phyloP scores from a whole-genome alignment of 305 asterid genomes.

The Plantago coronopus region DNA sequence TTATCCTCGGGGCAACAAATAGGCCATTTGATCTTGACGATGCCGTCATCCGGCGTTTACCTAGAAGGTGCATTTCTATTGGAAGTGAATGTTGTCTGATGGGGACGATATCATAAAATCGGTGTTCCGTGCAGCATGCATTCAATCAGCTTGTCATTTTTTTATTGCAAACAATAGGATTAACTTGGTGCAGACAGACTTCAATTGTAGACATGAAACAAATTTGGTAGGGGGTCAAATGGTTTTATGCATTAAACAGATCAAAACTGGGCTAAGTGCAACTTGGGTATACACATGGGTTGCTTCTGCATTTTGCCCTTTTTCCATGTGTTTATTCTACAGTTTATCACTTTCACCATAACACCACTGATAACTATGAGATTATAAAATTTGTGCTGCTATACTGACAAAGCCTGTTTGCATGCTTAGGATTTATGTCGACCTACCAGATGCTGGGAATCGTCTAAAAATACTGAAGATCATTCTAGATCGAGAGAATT shows the following conservation, averaged over 20 bases:
- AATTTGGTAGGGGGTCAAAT: no score
- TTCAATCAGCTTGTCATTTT: neutral
- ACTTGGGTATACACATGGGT: no score
- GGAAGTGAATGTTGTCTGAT: conserved; percentile 1
- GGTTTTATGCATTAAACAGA: no score
- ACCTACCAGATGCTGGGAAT: conserved; percentile 88
- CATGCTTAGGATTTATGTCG: conserved; percentile 75
- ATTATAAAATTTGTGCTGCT: conserved; percentile 5
- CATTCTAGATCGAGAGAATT: conserved; percentile 74
- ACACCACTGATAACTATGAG: neutral
- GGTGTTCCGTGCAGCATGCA: neutral
- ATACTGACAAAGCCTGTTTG: conserved; percentile 23
- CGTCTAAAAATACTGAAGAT: conserved; percentile 83
- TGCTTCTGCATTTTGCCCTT: no score
- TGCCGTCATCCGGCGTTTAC: conserved; percentile 98
- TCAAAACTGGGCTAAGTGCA: no score
- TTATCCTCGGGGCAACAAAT: conserved; percentile 97
- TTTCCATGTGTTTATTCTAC: neutral
- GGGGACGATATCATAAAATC: neutral
- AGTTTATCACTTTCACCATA: neutral
- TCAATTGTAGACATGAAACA: no score
- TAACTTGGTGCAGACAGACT: no score
- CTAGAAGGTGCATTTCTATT: conserved; percentile 69
- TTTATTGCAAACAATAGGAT: neutral
- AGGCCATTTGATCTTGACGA: conserved; percentile 99